Evolutionary conservation across 139 green algal genomes (phyloP), one percentile per base, ranked within the genome.

Genomic region (Bryopsis sp.): DNA sequence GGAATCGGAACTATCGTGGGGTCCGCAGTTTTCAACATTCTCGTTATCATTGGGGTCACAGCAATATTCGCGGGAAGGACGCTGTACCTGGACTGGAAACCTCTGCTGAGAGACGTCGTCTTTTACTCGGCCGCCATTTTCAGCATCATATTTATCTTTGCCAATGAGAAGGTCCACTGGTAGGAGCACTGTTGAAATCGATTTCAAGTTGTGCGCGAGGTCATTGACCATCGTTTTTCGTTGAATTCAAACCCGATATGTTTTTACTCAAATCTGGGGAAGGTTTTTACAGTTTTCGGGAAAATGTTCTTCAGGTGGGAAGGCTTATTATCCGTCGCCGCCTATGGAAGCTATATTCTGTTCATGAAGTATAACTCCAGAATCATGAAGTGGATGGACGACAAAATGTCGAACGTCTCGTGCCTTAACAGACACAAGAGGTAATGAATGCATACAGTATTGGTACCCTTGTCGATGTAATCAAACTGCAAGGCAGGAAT

Each of bases 1-100:
- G 78, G 75, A 11, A 38, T 81, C 4, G 70, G 60, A 28, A 76
- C 78, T 2, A 84, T 84, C 48, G 78, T 84, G 24, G 75, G 75
- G 33, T 69, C 31, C 29, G 74, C 73, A 33, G 73, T 79, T 2
- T 82, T 82, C 70, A 79, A 82, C 77, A 69, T 79, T 2, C 48
- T 82, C 7, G 59, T 77, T 33, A 82, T 82, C 1, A 76, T 82
- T 37, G 73, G 66, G 11, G 73, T 60, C 2, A 82, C 68, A 15
- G 68, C 71, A 2, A 50, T 82, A 4, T 76, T 73, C 34, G 24
- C 67, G 6, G 76, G 76, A 35, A 26, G 65, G 26, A 64, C 38
- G 2, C 67, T 82, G 60, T 47, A 67, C 2, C 59, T 82, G 3
- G 76, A 82, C 48, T 82, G 72, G 67, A 43, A 38, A 38, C 76